Conservation (phyloP, 768 basidiomycete genomes). For the Trametes coccinea region DNA sequence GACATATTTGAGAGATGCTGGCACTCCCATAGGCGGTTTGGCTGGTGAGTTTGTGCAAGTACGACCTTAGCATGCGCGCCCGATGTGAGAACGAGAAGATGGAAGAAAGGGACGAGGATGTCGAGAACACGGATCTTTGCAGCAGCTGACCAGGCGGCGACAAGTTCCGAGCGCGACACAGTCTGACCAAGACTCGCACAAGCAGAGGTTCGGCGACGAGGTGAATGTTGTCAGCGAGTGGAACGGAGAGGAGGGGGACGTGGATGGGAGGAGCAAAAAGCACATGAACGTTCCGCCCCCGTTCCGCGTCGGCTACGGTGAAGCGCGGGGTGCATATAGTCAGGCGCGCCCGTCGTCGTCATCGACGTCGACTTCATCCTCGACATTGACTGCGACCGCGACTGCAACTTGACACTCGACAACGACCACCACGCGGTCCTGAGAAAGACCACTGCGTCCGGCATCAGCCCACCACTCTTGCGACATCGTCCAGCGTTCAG, state of each 20-base stretch:
- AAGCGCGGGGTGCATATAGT: not conserved
- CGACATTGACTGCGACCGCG: too few relatives aligned
- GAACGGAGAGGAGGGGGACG: not conserved
- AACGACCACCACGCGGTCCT: not conserved
- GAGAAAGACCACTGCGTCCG: not conserved
- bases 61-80: too few relatives aligned
- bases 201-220: too few relatives aligned
- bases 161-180: not conserved
- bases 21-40: not conserved
- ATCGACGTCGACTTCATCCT: not conserved
- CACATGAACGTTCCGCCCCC: slow-evolving; percentile 3
- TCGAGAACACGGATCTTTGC: not conserved
- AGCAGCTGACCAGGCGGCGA: slow-evolving; percentile 3
- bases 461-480: not conserved
- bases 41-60: not conserved
- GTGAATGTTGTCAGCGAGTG: too few relatives aligned
- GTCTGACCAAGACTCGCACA: not conserved
- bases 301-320: not conserved
- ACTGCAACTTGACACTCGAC: not conserved
- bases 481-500: not conserved
- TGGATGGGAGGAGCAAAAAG: not conserved
- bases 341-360: slow-evolving; percentile 4
- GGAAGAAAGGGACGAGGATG: not conserved
- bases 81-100: not conserved
- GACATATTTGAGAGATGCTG: not conserved